These are phyloP conservation scores for Schizophyllum commune DNA, from an alignment of 1,284 basidiomycete genomes.

Conservation along the genomic window DNA sequence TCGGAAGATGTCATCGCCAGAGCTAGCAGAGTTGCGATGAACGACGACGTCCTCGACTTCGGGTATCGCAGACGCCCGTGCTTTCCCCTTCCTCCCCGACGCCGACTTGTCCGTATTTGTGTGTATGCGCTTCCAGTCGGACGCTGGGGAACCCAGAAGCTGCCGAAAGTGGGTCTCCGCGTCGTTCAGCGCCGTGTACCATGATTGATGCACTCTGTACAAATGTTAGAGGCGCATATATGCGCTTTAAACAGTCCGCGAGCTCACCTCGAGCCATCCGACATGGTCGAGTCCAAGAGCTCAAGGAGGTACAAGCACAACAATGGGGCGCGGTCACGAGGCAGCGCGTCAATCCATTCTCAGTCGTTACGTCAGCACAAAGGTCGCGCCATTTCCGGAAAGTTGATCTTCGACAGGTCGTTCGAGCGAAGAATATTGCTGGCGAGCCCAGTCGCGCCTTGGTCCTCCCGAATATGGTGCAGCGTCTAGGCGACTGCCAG, in stretches of 20 bases:
- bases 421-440: not conserved
- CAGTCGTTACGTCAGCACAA: not conserved
- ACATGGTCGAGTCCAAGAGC: constrained; percentile 15
- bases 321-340: not conserved
- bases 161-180: constrained; percentile 67
- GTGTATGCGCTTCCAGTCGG: constrained; percentile 68
- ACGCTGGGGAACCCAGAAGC: constrained; percentile 54
- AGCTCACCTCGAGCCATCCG: constrained; percentile 34
- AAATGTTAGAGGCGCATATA: constrained; percentile 2
- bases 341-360: not conserved
- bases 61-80: constrained; percentile 39
- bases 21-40: constrained; percentile 55
- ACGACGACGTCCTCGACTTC: constrained; percentile 62
- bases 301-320: not conserved
- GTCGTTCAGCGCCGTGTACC: constrained; percentile 61
- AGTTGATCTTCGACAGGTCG: not conserved
- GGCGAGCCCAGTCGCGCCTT: not conserved
- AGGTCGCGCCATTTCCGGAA: not conserved
- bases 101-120: constrained; percentile 32
- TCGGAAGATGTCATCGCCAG: constrained; percentile 74
- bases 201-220: constrained; percentile 37
- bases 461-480: not conserved
- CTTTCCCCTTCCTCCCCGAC: constrained; percentile 52
- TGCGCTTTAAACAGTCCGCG: not conserved
- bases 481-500: no score